These are phyloP conservation scores for Salix koriyanagi DNA, from an alignment of 345 rosid species.

Conservation along the genomic window DNA sequence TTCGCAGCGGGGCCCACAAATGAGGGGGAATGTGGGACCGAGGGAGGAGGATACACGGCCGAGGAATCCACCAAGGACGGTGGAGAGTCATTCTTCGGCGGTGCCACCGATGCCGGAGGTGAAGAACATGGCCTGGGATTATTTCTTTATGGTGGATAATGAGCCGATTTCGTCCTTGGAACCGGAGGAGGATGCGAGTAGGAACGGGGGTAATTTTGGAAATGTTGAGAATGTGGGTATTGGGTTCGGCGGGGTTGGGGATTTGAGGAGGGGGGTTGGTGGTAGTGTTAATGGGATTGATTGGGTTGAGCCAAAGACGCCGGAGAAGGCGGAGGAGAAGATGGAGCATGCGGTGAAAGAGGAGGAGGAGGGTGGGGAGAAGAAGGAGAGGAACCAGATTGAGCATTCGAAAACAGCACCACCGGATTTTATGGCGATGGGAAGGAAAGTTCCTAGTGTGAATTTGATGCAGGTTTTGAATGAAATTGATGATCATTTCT, in stretches of 20 bases:
- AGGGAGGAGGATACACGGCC: conserved; percentile 24
- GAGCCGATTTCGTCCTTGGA: conserved; percentile 58
- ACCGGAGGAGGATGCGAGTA: conserved; percentile 23
- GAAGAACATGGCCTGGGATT: conserved; percentile 31
- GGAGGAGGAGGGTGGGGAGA: conserved; percentile 21
- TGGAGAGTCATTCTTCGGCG: conserved; percentile 23
- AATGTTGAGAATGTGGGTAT: conserved; percentile 16
- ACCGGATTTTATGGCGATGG: conserved; percentile 43
- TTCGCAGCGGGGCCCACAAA: conserved; percentile 20
- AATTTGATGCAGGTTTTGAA: conserved; percentile 62
- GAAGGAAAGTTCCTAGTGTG: conserved; percentile 31
- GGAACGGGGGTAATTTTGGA: conserved; percentile 2
- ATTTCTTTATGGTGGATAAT: conserved; percentile 44
- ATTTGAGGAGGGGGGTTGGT: conserved; percentile 9
- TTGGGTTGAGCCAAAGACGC: conserved; percentile 54
- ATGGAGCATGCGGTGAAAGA: conserved; percentile 6
- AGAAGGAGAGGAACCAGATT: conserved; percentile 33
- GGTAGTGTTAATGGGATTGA: conserved; percentile 11
- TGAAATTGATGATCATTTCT: conserved; percentile 76
- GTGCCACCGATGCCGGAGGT: conserved; percentile 47
- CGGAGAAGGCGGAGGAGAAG: conserved; percentile 44
- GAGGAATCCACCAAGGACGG: conserved; percentile 24
- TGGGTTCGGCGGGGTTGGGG: conserved; percentile 1
- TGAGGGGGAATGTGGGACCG: conserved; percentile 28
- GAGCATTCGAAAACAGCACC: conserved; percentile 66